These are phyloP conservation scores for Termitomyces bulborhizus DNA, from an alignment of 768 basidiomycete species.

Conservation along the genomic window DNA sequence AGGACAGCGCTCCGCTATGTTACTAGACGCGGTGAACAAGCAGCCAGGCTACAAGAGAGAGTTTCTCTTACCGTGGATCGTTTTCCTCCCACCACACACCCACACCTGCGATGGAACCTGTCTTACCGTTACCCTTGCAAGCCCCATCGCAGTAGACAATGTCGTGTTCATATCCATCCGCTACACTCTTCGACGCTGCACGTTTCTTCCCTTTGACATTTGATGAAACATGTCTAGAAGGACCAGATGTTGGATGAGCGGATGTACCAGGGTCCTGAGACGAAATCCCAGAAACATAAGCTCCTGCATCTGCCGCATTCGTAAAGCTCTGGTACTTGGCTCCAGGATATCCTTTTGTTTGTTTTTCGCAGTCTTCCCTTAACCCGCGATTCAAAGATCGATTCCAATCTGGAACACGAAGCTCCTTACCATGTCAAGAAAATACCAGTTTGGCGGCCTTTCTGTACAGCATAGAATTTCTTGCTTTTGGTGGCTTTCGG, in stretches of 20 bases:
- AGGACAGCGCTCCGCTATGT: constrained; percentile 76
- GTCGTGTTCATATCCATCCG: constrained; percentile 27
- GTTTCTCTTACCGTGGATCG: constrained; percentile 48
- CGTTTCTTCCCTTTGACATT: constrained; percentile 29
- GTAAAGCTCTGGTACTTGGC: constrained; percentile 67
- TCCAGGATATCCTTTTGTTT: constrained; percentile 58
- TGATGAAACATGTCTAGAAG: background rate
- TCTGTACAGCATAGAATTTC: constrained; percentile 65
- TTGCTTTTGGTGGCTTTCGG: constrained; percentile 28
- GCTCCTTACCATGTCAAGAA: constrained; percentile 59
- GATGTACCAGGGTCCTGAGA: background rate
- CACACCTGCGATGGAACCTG: constrained; percentile 64
- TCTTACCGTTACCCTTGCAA: constrained; percentile 75
- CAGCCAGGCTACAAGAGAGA: background rate
- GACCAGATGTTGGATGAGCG: background rate
- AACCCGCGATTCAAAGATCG: background rate
- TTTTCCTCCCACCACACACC: constrained; percentile 85
- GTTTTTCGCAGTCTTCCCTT: constrained; percentile 70
- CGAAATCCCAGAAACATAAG: constrained; percentile 33
- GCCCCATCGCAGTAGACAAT: constrained; percentile 88
- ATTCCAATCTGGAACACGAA: constrained; percentile 1
- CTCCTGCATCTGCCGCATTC: constrained; percentile 48
- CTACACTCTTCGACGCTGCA: constrained; percentile 16
- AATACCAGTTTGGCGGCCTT: constrained; percentile 59
- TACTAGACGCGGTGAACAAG: constrained; percentile 38